A percentile compares a stretch with the other conserved stretches of the same genome.
Conservation (phyloP, 257 asterid genomes). For the Solanum clarkiae region DNA sequence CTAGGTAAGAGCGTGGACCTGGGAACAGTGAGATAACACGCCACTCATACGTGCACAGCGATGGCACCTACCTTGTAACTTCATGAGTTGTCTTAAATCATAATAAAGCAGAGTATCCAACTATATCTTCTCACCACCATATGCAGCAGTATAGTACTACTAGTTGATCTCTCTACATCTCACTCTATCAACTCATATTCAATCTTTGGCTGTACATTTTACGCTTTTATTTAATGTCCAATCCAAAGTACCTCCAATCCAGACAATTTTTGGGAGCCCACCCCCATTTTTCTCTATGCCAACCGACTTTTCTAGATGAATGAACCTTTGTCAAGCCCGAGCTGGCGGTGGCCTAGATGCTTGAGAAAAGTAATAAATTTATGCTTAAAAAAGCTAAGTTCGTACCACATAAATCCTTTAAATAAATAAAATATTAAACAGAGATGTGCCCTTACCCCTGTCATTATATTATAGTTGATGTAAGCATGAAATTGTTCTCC, state of each 20-base stretch:
- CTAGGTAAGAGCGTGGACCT: neutral
- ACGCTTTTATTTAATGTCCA: neutral
- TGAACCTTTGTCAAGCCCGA: slow-evolving; percentile 10
- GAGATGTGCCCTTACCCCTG: neutral
- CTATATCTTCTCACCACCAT: neutral
- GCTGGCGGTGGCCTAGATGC: slow-evolving; percentile 17
- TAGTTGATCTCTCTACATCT: slow-evolving; percentile 1
- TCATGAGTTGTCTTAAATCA: neutral
- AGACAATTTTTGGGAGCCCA: slow-evolving; percentile 9
- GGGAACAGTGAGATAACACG: slow-evolving; percentile 7
- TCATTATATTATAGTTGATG: neutral
- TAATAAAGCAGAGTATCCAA: neutral
- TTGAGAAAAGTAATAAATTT: neutral
- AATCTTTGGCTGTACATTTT: neutral
- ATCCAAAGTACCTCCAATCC: slow-evolving; percentile 8
- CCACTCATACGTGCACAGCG: slow-evolving; percentile 9
- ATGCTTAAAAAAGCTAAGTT: neutral
- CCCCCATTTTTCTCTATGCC: neutral
- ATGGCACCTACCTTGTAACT: neutral
- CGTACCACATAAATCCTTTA: neutral
- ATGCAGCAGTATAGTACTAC: neutral
- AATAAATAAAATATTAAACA: neutral
- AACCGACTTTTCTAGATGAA: slow-evolving; percentile 16
- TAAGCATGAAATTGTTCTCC: neutral
- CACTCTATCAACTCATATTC: neutral